Evolutionary conservation across 768 basidiomycete genomes (phyloP).

Genomic region (Termitomyces sp.): DNA sequence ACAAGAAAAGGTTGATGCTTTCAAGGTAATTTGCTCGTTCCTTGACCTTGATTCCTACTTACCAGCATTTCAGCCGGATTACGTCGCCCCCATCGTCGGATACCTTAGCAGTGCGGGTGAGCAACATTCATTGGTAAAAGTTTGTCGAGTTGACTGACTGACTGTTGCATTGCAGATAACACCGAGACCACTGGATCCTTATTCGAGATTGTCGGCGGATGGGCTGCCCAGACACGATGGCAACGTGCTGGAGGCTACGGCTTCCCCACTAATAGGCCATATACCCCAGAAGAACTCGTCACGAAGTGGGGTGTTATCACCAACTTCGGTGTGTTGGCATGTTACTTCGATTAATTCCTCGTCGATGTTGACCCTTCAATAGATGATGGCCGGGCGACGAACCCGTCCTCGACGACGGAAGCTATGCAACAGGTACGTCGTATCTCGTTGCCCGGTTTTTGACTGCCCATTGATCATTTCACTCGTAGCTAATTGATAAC

Average conservation of each 20-base stretch:
- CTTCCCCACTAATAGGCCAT: slow-evolving; percentile 75
- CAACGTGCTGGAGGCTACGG: slow-evolving; percentile 84
- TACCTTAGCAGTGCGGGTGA: slow-evolving; percentile 78
- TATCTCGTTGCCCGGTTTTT: slow-evolving; percentile 13
- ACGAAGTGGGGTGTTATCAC: slow-evolving; percentile 83
- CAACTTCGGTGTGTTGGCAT: slow-evolving; percentile 62
- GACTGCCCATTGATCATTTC: neutral
- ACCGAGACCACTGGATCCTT: slow-evolving; percentile 67
- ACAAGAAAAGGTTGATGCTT: slow-evolving; percentile 83
- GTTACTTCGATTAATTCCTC: neutral
- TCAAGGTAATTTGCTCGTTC: slow-evolving; percentile 56
- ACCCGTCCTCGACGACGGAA: slow-evolving; percentile 75
- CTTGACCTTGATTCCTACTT: neutral
- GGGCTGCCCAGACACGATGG: slow-evolving; percentile 93
- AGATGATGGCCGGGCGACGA: slow-evolving; percentile 82
- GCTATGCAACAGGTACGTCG: slow-evolving; percentile 65
- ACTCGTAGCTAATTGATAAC: slow-evolving; percentile 43
- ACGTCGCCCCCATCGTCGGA: slow-evolving; percentile 88
- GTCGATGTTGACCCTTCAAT: slow-evolving; percentile 2
- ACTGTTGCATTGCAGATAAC: slow-evolving; percentile 49
- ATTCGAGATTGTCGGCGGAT: slow-evolving; percentile 89
- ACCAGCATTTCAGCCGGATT: slow-evolving; percentile 64
- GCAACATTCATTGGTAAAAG: neutral
- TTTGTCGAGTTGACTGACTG: neutral
- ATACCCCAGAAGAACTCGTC: slow-evolving; percentile 79